Evolutionary conservation across 768 basidiomycete genomes (phyloP).

Genomic region (Podaxis sp.): DNA sequence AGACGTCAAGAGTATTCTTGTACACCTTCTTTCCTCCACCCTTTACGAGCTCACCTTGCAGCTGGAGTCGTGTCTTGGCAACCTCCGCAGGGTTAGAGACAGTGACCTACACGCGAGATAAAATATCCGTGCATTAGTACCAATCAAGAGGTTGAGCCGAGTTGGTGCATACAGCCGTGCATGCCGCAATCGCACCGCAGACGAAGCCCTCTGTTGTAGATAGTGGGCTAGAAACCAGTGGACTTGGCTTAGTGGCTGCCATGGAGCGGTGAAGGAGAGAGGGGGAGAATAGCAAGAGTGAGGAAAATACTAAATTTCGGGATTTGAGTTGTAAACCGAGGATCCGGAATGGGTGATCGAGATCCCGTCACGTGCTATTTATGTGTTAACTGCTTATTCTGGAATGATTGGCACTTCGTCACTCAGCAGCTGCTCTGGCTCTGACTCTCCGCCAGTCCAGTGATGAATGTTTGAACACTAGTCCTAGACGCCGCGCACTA

Average conservation of each 20-base stretch:
- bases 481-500: slow-evolving; percentile 17
- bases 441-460: neutral
- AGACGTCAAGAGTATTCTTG: slow-evolving; percentile 82
- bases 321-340: neutral
- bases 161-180: slow-evolving; percentile 68
- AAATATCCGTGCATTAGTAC: slow-evolving; percentile 13
- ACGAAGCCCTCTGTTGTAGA: slow-evolving; percentile 81
- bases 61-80: slow-evolving; percentile 92
- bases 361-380: slow-evolving; percentile 11
- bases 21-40: slow-evolving; percentile 75
- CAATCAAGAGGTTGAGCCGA: slow-evolving; percentile 5
- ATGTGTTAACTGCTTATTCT: slow-evolving; percentile 3
- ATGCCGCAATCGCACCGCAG: slow-evolving; percentile 90
- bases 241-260: slow-evolving; percentile 19
- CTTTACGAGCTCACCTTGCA: slow-evolving; percentile 93
- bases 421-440: neutral
- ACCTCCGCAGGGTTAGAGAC: slow-evolving; percentile 82
- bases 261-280: slow-evolving; percentile 8
- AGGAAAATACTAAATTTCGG: neutral
- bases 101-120: slow-evolving; percentile 54
- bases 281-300: neutral
- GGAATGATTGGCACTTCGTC: neutral
- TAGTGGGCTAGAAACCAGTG: slow-evolving; percentile 32
- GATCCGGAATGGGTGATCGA: slow-evolving; percentile 1
- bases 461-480: slow-evolving; percentile 13